Conservation (phyloP, 139 green algal genomes). For the Marvania coccoides region DNA sequence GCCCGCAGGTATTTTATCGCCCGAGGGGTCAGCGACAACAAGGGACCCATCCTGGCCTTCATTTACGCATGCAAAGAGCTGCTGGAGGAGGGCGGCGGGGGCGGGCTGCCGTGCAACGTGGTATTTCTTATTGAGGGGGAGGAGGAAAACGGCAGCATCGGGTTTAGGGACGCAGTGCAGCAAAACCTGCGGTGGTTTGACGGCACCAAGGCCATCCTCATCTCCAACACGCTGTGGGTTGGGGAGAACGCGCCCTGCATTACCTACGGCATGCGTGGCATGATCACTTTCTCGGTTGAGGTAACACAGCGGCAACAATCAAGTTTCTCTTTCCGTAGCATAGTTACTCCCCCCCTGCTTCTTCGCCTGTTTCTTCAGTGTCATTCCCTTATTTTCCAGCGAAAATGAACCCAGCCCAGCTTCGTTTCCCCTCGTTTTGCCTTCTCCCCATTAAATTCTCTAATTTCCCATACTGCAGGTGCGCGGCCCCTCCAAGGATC, state of each 20-base stretch:
- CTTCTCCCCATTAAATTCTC: too few species aligned
- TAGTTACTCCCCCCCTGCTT: too few species aligned
- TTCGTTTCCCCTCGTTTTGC: too few species aligned
- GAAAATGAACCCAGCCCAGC: too few species aligned
- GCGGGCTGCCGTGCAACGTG: conserved; percentile 79
- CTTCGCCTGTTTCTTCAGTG: too few species aligned
- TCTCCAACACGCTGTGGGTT: conserved; percentile 88
- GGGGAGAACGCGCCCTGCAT: conserved; percentile 86
- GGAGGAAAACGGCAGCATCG: conserved; percentile 78
- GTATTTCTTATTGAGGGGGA: conserved; percentile 90
- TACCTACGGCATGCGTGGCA: conserved; percentile 92
- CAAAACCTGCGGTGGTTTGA: conserved; percentile 70
- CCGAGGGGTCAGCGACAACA: conserved; percentile 86
- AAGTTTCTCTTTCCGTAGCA: too few species aligned
- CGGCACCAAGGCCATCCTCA: conserved; percentile 70
- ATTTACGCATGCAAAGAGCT: conserved; percentile 86
- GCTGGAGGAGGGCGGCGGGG: conserved; percentile 40
- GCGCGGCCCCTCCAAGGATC: conserved; percentile 65
- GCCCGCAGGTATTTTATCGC: conserved; percentile 89
- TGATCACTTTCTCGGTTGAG: conserved; percentile 39
- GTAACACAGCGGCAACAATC: too few species aligned
- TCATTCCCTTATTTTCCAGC: too few species aligned
- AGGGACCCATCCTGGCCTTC: conserved; percentile 80
- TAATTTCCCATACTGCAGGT: conserved; percentile 66
- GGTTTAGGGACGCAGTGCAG: conserved; percentile 67